Conservation (phyloP, 2,329 filamentous ascomycete species). For the Rhinocladiella similis region DNA sequence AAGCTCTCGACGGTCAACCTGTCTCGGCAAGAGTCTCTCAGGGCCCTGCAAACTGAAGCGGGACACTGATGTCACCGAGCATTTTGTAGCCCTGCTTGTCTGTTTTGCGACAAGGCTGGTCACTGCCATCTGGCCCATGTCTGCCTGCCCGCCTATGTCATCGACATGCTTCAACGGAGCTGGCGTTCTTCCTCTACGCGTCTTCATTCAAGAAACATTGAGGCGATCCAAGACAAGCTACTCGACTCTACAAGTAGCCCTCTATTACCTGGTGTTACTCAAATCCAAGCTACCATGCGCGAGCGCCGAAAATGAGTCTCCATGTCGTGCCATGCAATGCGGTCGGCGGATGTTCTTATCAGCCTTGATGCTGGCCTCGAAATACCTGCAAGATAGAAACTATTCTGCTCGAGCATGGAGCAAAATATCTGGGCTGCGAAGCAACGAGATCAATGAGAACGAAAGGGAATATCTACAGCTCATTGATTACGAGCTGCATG, state of each 20-base stretch:
- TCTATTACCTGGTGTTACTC: conserved; percentile 95
- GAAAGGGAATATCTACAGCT: conserved; percentile 88
- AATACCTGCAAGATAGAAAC: conserved; percentile 96
- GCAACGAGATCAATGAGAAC: conserved; percentile 92
- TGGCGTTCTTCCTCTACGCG: conserved; percentile 83
- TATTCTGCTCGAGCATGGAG: conserved; percentile 98
- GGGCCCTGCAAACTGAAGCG: conserved; percentile 24
- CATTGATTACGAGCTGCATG: conserved; percentile 93
- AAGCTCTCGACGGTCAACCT: conserved; percentile 11
- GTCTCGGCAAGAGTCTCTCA: conserved; percentile 6
- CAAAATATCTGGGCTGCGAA: conserved; percentile 96
- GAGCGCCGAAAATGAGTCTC: conserved; percentile 56
- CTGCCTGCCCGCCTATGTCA: conserved; percentile 73
- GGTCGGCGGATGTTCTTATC: conserved; percentile 96
- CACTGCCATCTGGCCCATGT: conserved; percentile 93
- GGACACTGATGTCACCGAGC: conserved; percentile 29
- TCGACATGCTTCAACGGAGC: conserved; percentile 66
- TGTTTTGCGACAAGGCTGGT: conserved; percentile 98
- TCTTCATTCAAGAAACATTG: conserved; percentile 96
- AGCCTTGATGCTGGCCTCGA: conserved; percentile 91
- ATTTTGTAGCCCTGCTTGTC: conserved; percentile 30
- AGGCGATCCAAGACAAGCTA: conserved; percentile 94
- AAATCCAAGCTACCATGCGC: conserved; percentile 81
- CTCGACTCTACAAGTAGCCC: conserved; percentile 91
- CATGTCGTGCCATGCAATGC: conserved; percentile 77